These are phyloP conservation scores for Claviceps maximensis DNA, from an alignment of 2,329 filamentous ascomycete genomes.

Conservation along the genomic window DNA sequence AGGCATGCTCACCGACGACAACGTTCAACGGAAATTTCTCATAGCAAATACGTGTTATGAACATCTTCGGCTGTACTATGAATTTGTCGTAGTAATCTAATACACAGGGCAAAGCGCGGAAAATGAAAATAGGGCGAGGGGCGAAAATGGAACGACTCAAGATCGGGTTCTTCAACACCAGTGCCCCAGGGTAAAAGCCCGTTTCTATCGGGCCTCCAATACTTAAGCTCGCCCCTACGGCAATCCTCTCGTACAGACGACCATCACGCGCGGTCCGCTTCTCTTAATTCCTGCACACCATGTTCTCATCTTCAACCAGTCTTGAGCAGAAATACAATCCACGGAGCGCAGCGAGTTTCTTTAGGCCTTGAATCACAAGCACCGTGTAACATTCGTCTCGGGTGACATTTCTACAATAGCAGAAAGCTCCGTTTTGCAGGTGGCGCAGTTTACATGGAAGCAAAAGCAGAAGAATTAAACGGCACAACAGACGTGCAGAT, in stretches of 20 bases:
- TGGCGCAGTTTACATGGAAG: not conserved
- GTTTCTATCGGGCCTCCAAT: not conserved
- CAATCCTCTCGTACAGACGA: not conserved
- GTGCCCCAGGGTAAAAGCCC: not conserved
- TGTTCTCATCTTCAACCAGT: not conserved
- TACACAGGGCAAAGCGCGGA: constrained; percentile 11
- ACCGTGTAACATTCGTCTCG: not conserved
- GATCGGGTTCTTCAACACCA: not conserved
- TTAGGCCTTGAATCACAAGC: not conserved
- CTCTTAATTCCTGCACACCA: not conserved
- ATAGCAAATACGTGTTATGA: no score
- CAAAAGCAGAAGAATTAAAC: constrained; percentile 6
- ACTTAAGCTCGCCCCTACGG: no score
- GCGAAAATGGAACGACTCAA: not conserved
- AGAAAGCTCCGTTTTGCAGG: not conserved
- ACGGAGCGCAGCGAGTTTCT: not conserved
- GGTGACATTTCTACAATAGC: not conserved
- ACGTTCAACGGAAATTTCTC: no score
- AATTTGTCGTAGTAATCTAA: constrained; percentile 11
- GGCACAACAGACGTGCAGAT: constrained; percentile 4
- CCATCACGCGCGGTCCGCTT: not conserved
- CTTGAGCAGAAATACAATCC: not conserved
- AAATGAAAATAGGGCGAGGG: not conserved
- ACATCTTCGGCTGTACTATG: not conserved
- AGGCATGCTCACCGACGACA: no score